Evolutionary conservation across 192 early-diverging fungal genomes (phyloP).

Genomic region (Rhizophagus sp.): DNA sequence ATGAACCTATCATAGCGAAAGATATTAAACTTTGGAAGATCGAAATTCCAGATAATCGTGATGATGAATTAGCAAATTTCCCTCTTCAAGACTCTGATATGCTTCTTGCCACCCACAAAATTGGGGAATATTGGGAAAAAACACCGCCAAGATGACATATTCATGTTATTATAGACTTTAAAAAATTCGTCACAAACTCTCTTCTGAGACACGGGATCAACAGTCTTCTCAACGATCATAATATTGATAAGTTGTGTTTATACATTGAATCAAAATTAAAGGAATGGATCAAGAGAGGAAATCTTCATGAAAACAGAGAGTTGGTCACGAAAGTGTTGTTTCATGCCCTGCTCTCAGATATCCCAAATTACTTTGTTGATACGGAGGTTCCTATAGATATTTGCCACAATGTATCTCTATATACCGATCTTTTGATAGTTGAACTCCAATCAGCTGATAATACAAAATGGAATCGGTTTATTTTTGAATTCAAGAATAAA

Average conservation of each 20-base stretch:
- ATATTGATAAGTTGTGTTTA: neutral
- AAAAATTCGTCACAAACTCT: no score
- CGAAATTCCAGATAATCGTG: no score
- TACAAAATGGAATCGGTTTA: neutral
- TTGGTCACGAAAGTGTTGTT: neutral
- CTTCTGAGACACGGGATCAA: neutral
- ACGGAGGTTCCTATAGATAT: neutral
- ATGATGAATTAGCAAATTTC: no score
- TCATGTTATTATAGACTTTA: no score
- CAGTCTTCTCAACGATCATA: neutral
- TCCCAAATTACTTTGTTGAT: neutral
- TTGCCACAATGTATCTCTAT: neutral
- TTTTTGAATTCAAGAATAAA: neutral
- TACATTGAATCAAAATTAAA: neutral
- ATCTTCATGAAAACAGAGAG: neutral
- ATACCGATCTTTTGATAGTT: neutral
- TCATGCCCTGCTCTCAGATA: neutral
- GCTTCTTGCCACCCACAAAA: no score
- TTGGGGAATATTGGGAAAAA: no score
- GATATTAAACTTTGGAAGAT: no score
- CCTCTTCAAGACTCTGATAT: no score
- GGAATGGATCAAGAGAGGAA: neutral
- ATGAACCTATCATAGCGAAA: no score
- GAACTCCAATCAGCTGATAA: neutral
- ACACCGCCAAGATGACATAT: no score